Conservation (phyloP, 352 stramenopile genomes). For the Globisporangium alternatum region DNA sequence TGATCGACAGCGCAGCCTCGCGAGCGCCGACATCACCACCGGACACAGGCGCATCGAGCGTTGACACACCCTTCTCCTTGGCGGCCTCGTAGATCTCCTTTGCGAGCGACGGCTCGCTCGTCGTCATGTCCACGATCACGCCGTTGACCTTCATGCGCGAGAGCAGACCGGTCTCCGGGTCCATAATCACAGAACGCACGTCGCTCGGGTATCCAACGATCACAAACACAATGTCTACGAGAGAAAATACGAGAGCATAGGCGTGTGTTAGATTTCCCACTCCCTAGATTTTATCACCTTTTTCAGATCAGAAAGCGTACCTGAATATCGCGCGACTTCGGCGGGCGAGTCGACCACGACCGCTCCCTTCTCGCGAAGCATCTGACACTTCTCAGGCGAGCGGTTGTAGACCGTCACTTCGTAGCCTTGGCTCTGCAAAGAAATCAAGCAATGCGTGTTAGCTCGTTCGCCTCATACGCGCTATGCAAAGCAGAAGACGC, state of each 20-base stretch:
- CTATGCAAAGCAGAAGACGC: constrained; percentile 13
- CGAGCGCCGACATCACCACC: constrained; percentile 87
- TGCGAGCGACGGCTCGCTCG: constrained; percentile 82
- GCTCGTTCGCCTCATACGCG: too few relatives aligned
- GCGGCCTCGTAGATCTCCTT: constrained; percentile 83
- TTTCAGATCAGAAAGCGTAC: constrained; percentile 20
- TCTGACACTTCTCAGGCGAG: constrained; percentile 78
- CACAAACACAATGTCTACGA: constrained; percentile 85
- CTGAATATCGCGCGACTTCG: constrained; percentile 74
- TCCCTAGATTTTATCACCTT: background rate
- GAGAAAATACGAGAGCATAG: background rate
- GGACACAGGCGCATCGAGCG: constrained; percentile 82
- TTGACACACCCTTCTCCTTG: constrained; percentile 66
- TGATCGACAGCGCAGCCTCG: constrained; percentile 87
- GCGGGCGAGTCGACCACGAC: constrained; percentile 67
- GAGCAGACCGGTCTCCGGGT: constrained; percentile 59
- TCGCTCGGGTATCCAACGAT: constrained; percentile 89
- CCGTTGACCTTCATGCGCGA: constrained; percentile 72
- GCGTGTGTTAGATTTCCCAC: background rate
- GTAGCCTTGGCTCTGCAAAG: constrained; percentile 72
- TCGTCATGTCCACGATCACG: constrained; percentile 91
- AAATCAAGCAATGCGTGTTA: background rate
- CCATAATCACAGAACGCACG: constrained; percentile 73
- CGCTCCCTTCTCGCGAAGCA: constrained; percentile 72
- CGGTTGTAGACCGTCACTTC: constrained; percentile 86